A percentile compares a stretch with the other conserved stretches of the same genome.
phyloP scores from a whole-genome alignment of 2,329 filamentous ascomycete genomes.

The Aureobasidium lini region DNA sequence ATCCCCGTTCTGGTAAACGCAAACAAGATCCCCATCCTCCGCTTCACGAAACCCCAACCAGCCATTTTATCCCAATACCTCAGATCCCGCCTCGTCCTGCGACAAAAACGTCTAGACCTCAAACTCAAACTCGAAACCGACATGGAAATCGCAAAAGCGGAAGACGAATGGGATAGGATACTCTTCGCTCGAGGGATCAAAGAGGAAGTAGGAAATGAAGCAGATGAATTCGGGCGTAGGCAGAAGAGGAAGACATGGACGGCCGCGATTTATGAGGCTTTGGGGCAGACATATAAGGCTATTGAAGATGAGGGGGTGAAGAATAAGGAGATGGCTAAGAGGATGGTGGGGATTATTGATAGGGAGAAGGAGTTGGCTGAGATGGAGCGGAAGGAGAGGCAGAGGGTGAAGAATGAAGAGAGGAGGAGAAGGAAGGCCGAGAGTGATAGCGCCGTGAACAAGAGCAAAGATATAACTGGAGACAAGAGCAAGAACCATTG shows the following conservation, averaged over 20 bases:
- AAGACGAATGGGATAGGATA: slow-evolving; percentile 44
- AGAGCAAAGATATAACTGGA: too few species aligned
- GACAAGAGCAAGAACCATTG: too few species aligned
- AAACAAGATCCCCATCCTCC: slow-evolving; percentile 55
- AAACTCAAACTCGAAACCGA: slow-evolving; percentile 37
- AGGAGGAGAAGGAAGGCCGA: slow-evolving; percentile 13
- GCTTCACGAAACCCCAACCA: slow-evolving; percentile 60
- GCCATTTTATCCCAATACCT: slow-evolving; percentile 51
- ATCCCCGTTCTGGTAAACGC: slow-evolving; percentile 54
- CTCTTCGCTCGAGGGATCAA: slow-evolving; percentile 24
- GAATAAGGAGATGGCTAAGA: slow-evolving; percentile 28
- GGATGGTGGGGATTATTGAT: slow-evolving; percentile 42
- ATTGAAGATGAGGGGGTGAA: slow-evolving; percentile 19
- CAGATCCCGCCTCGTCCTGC: slow-evolving; percentile 41
- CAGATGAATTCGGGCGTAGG: neutral
- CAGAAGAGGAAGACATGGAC: slow-evolving; percentile 26
- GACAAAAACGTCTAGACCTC: slow-evolving; percentile 35
- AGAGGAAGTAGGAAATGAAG: slow-evolving; percentile 13
- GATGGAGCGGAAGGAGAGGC: slow-evolving; percentile 26
- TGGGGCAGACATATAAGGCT: slow-evolving; percentile 14
- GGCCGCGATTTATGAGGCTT: slow-evolving; percentile 19
- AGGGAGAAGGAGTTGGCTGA: slow-evolving; percentile 39
- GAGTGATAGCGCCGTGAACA: neutral
- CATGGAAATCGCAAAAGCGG: slow-evolving; percentile 31
- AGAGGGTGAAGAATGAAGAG: slow-evolving; percentile 14